Conservation (phyloP, 2,329 filamentous ascomycete genomes). For the Beauveria sp. region DNA sequence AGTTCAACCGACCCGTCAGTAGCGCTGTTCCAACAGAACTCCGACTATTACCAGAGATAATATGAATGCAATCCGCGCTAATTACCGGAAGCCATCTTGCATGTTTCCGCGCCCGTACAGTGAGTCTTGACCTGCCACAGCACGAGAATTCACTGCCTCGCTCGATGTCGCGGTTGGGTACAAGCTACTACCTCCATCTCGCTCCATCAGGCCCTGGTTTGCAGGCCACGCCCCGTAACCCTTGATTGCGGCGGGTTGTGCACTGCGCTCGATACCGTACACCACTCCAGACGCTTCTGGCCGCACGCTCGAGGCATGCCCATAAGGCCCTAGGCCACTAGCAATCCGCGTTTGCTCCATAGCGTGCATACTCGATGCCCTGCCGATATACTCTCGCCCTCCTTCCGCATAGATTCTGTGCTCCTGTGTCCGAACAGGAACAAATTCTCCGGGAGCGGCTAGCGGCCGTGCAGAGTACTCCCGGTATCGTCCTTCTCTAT, state of each 20-base stretch:
- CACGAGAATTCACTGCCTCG: neutral
- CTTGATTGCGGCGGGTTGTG: neutral
- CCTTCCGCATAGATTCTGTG: slow-evolving; percentile 36
- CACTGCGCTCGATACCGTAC: neutral
- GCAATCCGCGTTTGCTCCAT: slow-evolving; percentile 34
- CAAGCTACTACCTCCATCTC: neutral
- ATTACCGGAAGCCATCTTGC: slow-evolving; percentile 2
- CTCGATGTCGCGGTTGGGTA: neutral
- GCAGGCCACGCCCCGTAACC: slow-evolving; percentile 1
- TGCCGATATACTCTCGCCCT: slow-evolving; percentile 44
- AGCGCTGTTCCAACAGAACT: neutral
- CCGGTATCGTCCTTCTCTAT: slow-evolving; percentile 47
- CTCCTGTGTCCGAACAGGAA: slow-evolving; percentile 38
- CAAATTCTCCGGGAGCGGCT: slow-evolving; percentile 35
- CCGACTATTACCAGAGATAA: neutral
- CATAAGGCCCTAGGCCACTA: slow-evolving; percentile 32
- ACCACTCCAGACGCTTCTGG: slow-evolving; percentile 22
- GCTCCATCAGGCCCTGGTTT: neutral
- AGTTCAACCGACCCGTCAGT: neutral
- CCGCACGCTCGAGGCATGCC: slow-evolving; percentile 35
- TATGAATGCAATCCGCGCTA: neutral
- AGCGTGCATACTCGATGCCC: slow-evolving; percentile 53
- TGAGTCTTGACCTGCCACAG: neutral
- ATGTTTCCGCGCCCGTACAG: slow-evolving; percentile 2
- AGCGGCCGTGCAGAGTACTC: slow-evolving; percentile 49